Conservation (phyloP, 1,284 basidiomycete genomes). For the Ustilago tritici region DNA sequence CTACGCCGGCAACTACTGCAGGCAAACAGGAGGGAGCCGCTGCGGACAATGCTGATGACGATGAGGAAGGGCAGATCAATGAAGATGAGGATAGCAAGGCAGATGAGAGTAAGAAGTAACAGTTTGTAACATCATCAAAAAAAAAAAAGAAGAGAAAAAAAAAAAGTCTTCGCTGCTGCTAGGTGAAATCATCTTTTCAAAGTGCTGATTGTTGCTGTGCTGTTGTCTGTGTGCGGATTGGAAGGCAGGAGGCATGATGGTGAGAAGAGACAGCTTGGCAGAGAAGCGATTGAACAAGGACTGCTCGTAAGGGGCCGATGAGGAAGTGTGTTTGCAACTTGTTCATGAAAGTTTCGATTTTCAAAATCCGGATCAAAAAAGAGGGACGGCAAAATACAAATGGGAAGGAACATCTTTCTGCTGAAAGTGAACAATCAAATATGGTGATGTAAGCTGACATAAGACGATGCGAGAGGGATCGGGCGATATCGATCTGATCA, state of each 20-base stretch:
- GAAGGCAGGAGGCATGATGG: not conserved
- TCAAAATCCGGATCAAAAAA: too few relatives aligned
- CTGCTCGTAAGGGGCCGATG: too few relatives aligned
- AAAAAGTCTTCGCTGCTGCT: conserved; percentile 1
- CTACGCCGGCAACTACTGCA: not conserved
- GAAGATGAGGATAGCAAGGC: conserved; percentile 2
- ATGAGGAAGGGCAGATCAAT: conserved; percentile 9
- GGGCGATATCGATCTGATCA: too few relatives aligned
- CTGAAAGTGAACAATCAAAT: too few relatives aligned
- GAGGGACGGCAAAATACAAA: too few relatives aligned
- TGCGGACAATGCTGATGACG: conserved; percentile 5
- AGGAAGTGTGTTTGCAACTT: too few relatives aligned
- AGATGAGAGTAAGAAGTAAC: conserved; percentile 9
- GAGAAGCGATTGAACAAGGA: too few relatives aligned
- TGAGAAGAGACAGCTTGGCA: not conserved
- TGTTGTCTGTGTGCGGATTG: not conserved
- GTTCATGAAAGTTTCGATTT: too few relatives aligned
- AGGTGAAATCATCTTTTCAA: conserved; percentile 4
- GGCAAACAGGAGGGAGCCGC: not conserved
- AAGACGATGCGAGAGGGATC: too few relatives aligned
- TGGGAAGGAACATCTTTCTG: too few relatives aligned
- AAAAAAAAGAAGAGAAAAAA: not conserved
- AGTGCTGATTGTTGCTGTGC: not conserved
- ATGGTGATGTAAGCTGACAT: too few relatives aligned
- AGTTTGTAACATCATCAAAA: not conserved